A percentile compares a stretch with the other conserved stretches of the same genome.
phyloP scores from a whole-genome alignment of 345 rosid genomes.

The Eucalyptus regnans region DNA sequence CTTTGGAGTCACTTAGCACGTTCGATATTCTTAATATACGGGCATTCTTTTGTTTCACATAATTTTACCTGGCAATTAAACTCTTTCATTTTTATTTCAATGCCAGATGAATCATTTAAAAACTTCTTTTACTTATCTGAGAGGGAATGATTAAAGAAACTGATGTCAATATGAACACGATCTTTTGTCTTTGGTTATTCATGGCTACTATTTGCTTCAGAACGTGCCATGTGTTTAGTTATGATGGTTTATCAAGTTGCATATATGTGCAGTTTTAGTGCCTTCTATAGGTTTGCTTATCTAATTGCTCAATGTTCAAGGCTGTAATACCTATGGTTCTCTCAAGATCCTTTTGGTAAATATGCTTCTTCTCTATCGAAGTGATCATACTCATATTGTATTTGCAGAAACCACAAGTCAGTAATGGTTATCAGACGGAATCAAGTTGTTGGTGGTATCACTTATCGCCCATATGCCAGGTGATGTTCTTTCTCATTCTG shows the following conservation, averaged over 20 bases:
- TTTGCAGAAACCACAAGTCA: conserved; percentile 81
- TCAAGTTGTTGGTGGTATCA: conserved; percentile 96
- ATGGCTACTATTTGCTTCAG: not conserved
- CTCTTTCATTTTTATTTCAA: not conserved
- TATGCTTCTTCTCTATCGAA: not conserved
- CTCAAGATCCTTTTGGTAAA: not conserved
- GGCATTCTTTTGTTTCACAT: not conserved
- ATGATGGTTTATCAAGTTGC: not conserved
- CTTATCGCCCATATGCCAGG: conserved; percentile 96
- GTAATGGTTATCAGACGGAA: conserved; percentile 89
- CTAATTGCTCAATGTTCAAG: not conserved
- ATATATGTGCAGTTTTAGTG: not conserved
- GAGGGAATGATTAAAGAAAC: not conserved
- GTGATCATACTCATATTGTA: not conserved
- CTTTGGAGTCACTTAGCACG: not conserved
- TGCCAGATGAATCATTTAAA: not conserved
- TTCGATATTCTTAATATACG: not conserved
- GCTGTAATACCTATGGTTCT: not conserved
- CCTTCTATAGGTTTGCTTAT: not conserved
- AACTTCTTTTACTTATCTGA: not conserved
- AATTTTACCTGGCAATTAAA: not conserved
- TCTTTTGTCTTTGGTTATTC: not conserved
- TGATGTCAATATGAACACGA: not conserved
- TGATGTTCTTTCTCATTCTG: conserved; percentile 7
- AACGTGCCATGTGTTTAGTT: not conserved